Evolutionary conservation across 2,329 filamentous ascomycete genomes (phyloP), one percentile per base, ranked within the genome.

Genomic region (Juglanconis oblonga): DNA sequence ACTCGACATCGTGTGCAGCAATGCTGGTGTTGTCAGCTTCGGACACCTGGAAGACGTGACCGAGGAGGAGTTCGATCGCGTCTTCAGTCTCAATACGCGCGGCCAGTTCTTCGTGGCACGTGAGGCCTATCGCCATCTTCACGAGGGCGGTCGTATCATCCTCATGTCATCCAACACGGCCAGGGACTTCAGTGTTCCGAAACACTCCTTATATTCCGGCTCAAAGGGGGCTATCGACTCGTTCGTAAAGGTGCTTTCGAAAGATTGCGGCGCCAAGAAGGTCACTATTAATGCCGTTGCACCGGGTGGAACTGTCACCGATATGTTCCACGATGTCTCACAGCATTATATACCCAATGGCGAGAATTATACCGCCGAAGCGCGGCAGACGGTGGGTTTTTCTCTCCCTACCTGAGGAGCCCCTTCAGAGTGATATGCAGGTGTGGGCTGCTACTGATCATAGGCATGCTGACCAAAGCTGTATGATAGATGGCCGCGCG

Each of bases 221-320:
- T 86, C 81, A 73, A 92, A 92, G 80, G 89, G 88, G 67, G 85
- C 89, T 44, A 87, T 92, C 62, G 89, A 91, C 74, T 88, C 87
- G 8, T 90, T 92, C 74, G 87, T 89, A 66, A 87, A 89, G 71
- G 86, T 83, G 67, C 89, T 92, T 75, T 87, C 89, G 5, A 87
- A 86, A 51, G 85, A 88, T 74, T 84, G 82, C 64, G 83, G 87
- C 58, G 82, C 87, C 77, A 80, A 84, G 66, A 84, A 83, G 55
- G 84, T 87, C 69, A 87, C 84, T 0, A 84, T 87, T 70, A 87
- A 87, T 68, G 84, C 83, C 55, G 80, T 87, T 14, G 85, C 85
- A 0, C 85, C 85, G 0, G 85, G 84, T 56, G 85, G 84, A 24
- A 86, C 86, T 74, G 86, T 85, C 76, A 84, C 80, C 17, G 85